These are phyloP conservation scores for Cyberlindnera saturnus DNA, from an alignment of 805 yeast genomes.

Conservation along the genomic window DNA sequence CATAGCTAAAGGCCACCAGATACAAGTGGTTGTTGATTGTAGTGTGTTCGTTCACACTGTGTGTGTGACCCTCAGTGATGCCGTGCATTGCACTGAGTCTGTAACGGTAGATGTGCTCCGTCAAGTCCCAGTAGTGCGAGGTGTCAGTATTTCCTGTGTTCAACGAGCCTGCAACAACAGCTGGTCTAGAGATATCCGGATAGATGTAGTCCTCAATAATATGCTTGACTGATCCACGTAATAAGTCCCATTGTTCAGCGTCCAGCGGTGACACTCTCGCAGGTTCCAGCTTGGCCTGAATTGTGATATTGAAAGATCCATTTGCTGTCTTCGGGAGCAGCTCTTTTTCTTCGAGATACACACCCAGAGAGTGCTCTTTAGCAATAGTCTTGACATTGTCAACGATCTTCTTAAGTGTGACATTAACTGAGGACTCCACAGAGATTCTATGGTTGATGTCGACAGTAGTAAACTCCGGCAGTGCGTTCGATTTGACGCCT, in stretches of 20 bases:
- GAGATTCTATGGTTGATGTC: constrained; percentile 53
- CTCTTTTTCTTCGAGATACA: constrained; percentile 5
- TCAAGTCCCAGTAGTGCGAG: constrained; percentile 54
- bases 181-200: constrained; percentile 25
- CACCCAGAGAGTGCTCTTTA: constrained; percentile 31
- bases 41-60: constrained; percentile 55
- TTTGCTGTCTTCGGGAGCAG: constrained; percentile 16
- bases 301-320: constrained; percentile 35
- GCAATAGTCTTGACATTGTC: constrained; percentile 34
- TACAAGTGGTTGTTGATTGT: constrained; percentile 47
- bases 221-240: constrained; percentile 59
- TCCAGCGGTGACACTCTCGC: constrained; percentile 47
- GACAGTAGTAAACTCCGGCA: constrained; percentile 52
- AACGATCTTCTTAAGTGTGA: constrained; percentile 27
- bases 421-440: constrained; percentile 36
- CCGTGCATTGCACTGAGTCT: constrained; percentile 40
- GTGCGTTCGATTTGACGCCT: constrained; percentile 61
- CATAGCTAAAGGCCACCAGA: constrained; percentile 43
- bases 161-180: constrained; percentile 49
- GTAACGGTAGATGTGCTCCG: constrained; percentile 56
- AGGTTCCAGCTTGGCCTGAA: constrained; percentile 33
- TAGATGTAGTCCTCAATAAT: constrained; percentile 50
- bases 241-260: constrained; percentile 44
- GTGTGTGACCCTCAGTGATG: constrained; percentile 33
- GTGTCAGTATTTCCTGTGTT: constrained; percentile 74